Conservation (phyloP, 371 early-diverging fungal species). For the Lichtheimia ramosa region DNA sequence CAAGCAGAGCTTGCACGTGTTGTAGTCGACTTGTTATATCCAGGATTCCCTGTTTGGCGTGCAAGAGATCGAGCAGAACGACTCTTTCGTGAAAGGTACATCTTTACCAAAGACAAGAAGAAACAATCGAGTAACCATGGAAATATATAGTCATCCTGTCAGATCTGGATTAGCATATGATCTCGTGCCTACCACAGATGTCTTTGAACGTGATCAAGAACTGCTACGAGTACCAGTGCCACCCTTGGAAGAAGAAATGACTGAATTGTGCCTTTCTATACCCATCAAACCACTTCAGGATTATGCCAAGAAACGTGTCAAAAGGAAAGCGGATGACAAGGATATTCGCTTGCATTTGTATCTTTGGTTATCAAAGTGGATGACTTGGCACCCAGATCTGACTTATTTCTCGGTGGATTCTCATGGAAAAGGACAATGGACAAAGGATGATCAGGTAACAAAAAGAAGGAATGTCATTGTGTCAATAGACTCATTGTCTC, state of each 20-base stretch:
- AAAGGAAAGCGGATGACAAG: slow-evolving; percentile 19
- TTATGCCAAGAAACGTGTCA: slow-evolving; percentile 8
- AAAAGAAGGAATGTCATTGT: not conserved
- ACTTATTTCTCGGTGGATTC: slow-evolving; percentile 8
- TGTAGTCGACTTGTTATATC: not conserved
- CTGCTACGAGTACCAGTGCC: slow-evolving; percentile 12
- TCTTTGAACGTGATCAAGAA: slow-evolving; percentile 35
- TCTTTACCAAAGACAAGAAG: not conserved
- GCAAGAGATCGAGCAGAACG: slow-evolving; percentile 66
- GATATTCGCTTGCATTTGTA: slow-evolving; percentile 33
- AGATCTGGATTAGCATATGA: slow-evolving; percentile 32
- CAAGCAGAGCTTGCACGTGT: not conserved
- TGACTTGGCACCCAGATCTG: slow-evolving; percentile 18
- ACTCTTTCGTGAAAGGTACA: slow-evolving; percentile 26
- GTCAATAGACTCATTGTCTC: not conserved
- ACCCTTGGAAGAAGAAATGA: slow-evolving; percentile 8
- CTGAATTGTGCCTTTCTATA: not conserved
- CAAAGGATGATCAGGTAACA: slow-evolving; percentile 20
- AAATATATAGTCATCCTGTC: not conserved
- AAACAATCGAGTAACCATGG: not conserved
- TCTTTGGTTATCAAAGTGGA: slow-evolving; percentile 33
- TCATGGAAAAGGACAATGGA: slow-evolving; percentile 12
- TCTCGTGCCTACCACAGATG: slow-evolving; percentile 29
- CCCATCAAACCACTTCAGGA: slow-evolving; percentile 11
- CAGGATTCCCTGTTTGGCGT: slow-evolving; percentile 3